Conservation (phyloP, 257 asterid genomes). For the Fraxinus quadrangulata region DNA sequence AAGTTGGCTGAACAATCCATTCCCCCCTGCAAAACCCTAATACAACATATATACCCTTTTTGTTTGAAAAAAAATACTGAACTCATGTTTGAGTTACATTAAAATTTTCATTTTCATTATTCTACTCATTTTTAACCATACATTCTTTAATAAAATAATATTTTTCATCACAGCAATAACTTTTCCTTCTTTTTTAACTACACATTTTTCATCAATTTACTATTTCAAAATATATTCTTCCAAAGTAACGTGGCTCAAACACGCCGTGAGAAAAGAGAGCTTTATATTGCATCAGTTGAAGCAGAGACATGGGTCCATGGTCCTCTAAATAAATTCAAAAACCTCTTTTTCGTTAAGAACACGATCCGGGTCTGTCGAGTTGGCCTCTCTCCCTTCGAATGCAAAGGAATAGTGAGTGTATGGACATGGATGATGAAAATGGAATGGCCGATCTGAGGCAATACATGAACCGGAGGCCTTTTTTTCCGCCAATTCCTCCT, state of each 20-base stretch:
- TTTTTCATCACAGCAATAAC: too few relatives aligned
- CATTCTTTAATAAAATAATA: too few relatives aligned
- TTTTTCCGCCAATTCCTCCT: constrained; percentile 47
- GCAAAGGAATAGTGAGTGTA: not conserved
- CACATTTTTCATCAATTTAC: too few relatives aligned
- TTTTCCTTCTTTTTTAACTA: too few relatives aligned
- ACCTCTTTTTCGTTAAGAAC: constrained; percentile 45
- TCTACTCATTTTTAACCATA: too few relatives aligned
- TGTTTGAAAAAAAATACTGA: not conserved
- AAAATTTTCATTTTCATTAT: too few relatives aligned
- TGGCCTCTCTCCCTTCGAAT: constrained; percentile 28
- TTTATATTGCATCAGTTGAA: constrained; percentile 19
- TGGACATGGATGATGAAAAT: constrained; percentile 68
- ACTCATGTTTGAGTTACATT: too few relatives aligned
- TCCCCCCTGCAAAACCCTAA: not conserved
- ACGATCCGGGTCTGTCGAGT: constrained; percentile 89
- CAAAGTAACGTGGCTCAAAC: too few relatives aligned
- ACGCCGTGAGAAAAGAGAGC: constrained; percentile 4
- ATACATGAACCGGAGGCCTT: constrained; percentile 53
- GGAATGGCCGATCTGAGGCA: constrained; percentile 76
- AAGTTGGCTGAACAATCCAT: too few relatives aligned
- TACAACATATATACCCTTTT: not conserved
- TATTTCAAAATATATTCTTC: too few relatives aligned
- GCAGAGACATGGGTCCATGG: constrained; percentile 54
- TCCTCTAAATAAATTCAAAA: constrained; percentile 51